phyloP scores from a whole-genome alignment of 495 filamentous ascomycete genomes.

The Platismatia glauca region DNA sequence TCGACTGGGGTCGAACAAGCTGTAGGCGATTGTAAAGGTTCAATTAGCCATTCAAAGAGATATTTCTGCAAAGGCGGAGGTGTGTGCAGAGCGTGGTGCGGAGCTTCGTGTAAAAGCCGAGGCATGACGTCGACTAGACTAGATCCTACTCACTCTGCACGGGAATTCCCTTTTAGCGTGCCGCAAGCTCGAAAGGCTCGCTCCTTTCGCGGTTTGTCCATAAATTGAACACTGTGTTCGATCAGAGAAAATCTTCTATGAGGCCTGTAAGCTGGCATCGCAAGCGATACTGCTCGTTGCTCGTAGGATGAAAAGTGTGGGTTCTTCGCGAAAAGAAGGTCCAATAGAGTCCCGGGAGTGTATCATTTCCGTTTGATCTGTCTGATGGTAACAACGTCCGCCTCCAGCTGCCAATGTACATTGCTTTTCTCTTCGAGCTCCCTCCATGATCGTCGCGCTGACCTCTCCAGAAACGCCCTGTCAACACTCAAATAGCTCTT shows the following conservation, averaged over 20 bases:
- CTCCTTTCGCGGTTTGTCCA: too few species aligned
- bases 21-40: not conserved
- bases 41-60: not conserved
- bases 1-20: not conserved
- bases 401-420: slow-evolving; percentile 73
- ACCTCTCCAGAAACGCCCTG: slow-evolving; percentile 46
- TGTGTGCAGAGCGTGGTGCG: too few species aligned
- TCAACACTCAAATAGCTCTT: slow-evolving; percentile 69
- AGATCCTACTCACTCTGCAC: too few species aligned
- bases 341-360: not conserved
- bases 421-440: slow-evolving; percentile 53
- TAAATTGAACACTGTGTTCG: too few species aligned
- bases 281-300: not conserved
- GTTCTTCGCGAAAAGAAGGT: too few species aligned
- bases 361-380: slow-evolving; percentile 36
- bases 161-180: not conserved
- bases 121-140: slow-evolving; percentile 12
- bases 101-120: slow-evolving; percentile 9
- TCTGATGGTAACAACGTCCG: slow-evolving; percentile 60
- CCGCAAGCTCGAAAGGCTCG: not conserved
- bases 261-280: too few species aligned
- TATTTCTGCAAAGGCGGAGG: not conserved
- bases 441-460: slow-evolving; percentile 56
- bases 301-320: too few species aligned
- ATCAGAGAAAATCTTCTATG: too few species aligned